Conservation (phyloP, 1,139 yeast genomes). For the Geotrichum bryndzae region DNA sequence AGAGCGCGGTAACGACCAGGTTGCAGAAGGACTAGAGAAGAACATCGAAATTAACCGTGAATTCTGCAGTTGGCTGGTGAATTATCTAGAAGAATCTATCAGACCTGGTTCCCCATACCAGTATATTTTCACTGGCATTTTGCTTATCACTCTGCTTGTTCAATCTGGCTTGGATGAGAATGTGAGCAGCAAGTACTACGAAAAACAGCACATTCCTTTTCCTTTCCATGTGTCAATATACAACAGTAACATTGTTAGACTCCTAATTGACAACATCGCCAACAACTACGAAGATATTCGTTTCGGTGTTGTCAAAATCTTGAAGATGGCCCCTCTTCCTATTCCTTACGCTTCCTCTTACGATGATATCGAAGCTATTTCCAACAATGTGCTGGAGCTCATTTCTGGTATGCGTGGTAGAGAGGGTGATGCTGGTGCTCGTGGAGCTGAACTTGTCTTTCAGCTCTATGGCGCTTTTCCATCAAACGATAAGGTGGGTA, state of each 20-base stretch:
- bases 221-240: conserved; percentile 47
- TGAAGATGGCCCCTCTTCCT: conserved; percentile 45
- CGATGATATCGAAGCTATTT: conserved; percentile 32
- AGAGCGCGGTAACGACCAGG: conserved; percentile 18
- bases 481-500: conserved; percentile 21
- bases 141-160: conserved; percentile 45
- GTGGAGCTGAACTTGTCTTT: conserved; percentile 48
- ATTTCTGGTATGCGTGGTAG: conserved; percentile 59
- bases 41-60: conserved; percentile 26
- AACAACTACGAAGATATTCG: conserved; percentile 77
- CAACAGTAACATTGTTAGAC: conserved; percentile 38
- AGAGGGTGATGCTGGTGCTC: conserved; percentile 78
- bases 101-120: conserved; percentile 69
- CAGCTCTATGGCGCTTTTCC: conserved; percentile 23
- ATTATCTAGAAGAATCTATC: conserved; percentile 41
- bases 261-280: conserved; percentile 54
- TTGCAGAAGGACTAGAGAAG: conserved; percentile 14
- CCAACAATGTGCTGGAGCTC: conserved; percentile 40
- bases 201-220: conserved; percentile 38
- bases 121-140: conserved; percentile 47
- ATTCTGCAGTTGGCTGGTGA: conserved; percentile 45
- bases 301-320: conserved; percentile 43
- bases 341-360: conserved; percentile 26
- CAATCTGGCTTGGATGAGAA: conserved; percentile 52
- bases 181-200: conserved; percentile 37